Base-by-base conservation (phyloP, 805 yeast genomes). In the Candida loeiensis region DNA sequence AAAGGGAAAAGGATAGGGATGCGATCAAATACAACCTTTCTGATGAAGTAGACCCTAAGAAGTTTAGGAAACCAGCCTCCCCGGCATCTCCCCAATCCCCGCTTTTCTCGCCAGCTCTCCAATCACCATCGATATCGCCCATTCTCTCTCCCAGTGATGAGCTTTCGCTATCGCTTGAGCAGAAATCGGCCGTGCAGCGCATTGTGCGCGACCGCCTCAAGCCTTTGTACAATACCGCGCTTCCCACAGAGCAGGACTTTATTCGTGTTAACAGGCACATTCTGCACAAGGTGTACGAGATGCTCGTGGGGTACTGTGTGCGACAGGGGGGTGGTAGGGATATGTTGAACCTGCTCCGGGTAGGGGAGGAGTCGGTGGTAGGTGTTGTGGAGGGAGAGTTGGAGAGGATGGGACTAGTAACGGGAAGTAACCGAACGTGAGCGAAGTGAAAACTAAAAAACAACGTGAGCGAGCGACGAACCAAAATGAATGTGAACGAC, bases 231-330 rank as follows among this genome's bases (percentile, higher is more conserved):
- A 34, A 34, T 21, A 28, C 16, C 6, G 13, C 26, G 18, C 34
- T 39, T 19, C 19, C 20, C 15, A 29, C 59, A 3, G 72, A 68
- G 45, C 52, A 50, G 8, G 61, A 59, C 37, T 86, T 80, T 54
- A 82, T 87, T 3, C 57, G 56, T 12, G 69, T 85, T 40, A 85
- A 85, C 59, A 77, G 76, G 60, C 61, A 61, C 3, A 79, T 84
- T 4, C 82, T 90, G 11, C 67, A 86, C 38, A 62, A 64, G 31
- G 56, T 84, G 14, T 85, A 86, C 54, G 59, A 60, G 14, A 52
- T 57, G 4, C 53, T 67, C 13, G 34, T 53, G 37, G 27, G 19
- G 20, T 18, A 30, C n/a, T 35, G 37, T 28, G 18, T 25, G 47
- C 40, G 41, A 30, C 28, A 35, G 4, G 34, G 44, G 4, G 20